A percentile compares a stretch with the other conserved stretches of the same genome.
These are phyloP conservation scores for Rubroboletus satanas DNA, from an alignment of 768 basidiomycete species.

Conservation along the genomic window DNA sequence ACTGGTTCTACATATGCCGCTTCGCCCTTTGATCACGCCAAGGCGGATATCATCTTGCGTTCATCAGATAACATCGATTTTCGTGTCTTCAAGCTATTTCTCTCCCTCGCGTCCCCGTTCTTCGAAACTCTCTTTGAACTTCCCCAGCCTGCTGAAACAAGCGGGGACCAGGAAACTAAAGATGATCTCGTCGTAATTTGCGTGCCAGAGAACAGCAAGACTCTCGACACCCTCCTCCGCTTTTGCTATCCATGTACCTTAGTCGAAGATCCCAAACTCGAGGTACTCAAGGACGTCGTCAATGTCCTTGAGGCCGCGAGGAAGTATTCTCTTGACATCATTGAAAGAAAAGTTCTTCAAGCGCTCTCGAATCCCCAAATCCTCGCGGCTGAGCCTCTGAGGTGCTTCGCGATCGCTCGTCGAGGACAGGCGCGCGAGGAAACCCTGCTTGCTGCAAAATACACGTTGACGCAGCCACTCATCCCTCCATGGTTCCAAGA, in stretches of 20 bases:
- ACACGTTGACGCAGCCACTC: constrained; percentile 25
- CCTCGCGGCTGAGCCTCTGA: constrained; percentile 21
- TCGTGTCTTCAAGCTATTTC: constrained; percentile 30
- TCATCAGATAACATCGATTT: constrained; percentile 30
- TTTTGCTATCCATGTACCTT: constrained; percentile 29
- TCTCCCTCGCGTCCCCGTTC: constrained; percentile 33
- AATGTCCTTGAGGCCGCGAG: constrained; percentile 12
- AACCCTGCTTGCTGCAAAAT: constrained; percentile 27
- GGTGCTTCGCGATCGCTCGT: constrained; percentile 32
- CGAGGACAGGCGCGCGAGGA: constrained; percentile 21
- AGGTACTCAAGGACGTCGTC: constrained; percentile 1
- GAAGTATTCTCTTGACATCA: constrained; percentile 15
- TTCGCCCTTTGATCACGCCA: constrained; percentile 21
- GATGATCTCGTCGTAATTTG: constrained; percentile 22
- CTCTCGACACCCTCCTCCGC: constrained; percentile 22
- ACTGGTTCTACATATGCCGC: constrained; percentile 2
- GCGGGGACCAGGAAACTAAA: constrained; percentile 7
- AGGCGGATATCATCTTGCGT: constrained; percentile 23
- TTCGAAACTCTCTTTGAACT: constrained; percentile 33
- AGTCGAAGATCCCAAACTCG: constrained; percentile 17
- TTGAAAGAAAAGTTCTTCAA: constrained; percentile 18
- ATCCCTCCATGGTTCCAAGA: constrained; percentile 23
- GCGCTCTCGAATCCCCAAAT: constrained; percentile 17
- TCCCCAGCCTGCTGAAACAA: constrained; percentile 20
- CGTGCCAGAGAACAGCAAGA: constrained; percentile 20